Percentiles rank a stretch among this genome's conserved stretches.
Conservation (phyloP, 106 monocot genomes). For the Platanthera zijinensis region DNA sequence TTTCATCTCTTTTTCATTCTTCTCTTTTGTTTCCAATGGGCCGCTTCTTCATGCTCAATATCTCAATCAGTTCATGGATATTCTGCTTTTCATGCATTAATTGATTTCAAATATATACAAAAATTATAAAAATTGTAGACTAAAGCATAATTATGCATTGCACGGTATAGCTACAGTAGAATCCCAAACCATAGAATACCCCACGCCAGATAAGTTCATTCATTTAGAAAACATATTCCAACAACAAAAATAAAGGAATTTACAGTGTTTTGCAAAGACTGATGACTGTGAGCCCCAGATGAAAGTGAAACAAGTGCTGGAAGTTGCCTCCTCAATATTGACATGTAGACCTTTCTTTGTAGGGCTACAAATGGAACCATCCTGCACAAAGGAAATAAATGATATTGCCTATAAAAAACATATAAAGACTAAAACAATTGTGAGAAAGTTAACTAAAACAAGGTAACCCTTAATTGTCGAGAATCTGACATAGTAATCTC, state of each 20-base stretch:
- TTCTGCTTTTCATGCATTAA: not conserved
- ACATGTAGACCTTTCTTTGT: constrained; percentile 88
- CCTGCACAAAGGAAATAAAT: constrained; percentile 28
- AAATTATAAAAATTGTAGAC: not conserved
- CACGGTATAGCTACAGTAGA: not conserved
- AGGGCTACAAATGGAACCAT: constrained; percentile 60
- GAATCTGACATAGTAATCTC: constrained; percentile 83
- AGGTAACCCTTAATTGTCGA: not conserved
- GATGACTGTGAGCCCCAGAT: constrained; percentile 46
- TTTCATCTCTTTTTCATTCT: too few species aligned
- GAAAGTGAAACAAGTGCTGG: constrained; percentile 76
- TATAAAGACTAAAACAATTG: not conserved
- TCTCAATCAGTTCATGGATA: not conserved
- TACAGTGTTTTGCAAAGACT: constrained; percentile 94
- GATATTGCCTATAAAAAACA: not conserved
- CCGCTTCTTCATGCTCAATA: not conserved
- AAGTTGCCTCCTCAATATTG: constrained; percentile 84
- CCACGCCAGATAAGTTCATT: not conserved
- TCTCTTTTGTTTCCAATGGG: not conserved
- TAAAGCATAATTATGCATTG: not conserved
- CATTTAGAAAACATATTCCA: not conserved
- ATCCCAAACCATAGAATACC: not conserved
- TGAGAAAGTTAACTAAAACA: not conserved
- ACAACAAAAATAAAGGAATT: constrained; percentile 4
- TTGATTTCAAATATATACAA: not conserved